Evolutionary conservation across 257 asterid genomes (phyloP).

Genomic region (Knoxia roxburghii): DNA sequence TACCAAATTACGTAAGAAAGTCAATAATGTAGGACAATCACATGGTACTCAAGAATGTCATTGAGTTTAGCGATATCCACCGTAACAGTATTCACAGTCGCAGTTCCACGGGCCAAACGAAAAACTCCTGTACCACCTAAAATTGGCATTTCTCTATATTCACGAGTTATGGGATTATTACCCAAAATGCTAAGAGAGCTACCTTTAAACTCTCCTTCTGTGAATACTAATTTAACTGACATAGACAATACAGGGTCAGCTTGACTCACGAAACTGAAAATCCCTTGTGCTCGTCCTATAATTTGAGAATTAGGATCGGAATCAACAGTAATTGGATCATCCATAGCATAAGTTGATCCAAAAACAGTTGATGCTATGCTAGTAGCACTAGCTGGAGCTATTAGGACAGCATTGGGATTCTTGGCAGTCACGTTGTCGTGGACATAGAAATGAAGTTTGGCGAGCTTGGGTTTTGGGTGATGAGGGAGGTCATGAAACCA

Average conservation of each 20-base stretch:
- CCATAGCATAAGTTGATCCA: constrained; percentile 2
- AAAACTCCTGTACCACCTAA: constrained; percentile 2
- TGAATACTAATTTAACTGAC: background rate
- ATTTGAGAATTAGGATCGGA: background rate
- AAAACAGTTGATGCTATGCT: background rate
- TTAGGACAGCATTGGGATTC: background rate
- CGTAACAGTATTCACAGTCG: background rate
- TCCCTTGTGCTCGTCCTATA: constrained; percentile 8
- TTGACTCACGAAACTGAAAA: background rate
- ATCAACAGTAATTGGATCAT: background rate
- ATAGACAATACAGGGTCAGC: background rate
- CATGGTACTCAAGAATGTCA: background rate
- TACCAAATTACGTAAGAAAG: no score
- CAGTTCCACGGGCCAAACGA: constrained; percentile 10
- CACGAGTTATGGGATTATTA: background rate
- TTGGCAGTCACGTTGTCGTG: constrained; percentile 1
- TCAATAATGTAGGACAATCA: background rate
- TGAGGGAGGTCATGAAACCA: background rate
- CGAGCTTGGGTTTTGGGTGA: background rate
- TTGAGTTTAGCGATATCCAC: background rate
- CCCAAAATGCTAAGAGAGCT: background rate
- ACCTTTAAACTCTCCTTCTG: background rate
- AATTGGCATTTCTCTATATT: background rate
- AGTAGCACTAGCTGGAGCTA: background rate
- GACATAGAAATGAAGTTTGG: constrained; percentile 6